Evolutionary conservation across 306 rosid genomes (phyloP).

Genomic region (Malus sieversii): DNA sequence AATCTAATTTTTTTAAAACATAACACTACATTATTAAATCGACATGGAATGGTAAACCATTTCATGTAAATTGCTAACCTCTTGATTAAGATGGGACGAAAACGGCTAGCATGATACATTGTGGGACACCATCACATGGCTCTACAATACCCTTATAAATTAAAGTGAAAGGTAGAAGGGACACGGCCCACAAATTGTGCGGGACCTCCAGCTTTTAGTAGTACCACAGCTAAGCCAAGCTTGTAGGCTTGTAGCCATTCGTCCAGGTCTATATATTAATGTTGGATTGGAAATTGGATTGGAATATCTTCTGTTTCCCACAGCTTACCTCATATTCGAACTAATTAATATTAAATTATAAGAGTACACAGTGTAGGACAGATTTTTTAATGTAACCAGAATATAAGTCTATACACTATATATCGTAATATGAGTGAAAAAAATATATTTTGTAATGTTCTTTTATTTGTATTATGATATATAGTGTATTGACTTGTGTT

Average conservation of each 20-base stretch:
- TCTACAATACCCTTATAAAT: conserved; percentile 25
- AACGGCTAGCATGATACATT: conserved; percentile 25
- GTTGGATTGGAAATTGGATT: neutral
- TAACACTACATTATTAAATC: no score
- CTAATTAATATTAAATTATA: neutral
- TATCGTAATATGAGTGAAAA: no score
- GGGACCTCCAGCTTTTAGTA: conserved; percentile 22
- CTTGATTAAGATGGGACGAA: conserved; percentile 33
- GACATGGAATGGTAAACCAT: no score
- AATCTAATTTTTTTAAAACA: no score
- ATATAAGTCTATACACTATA: no score
- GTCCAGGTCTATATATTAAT: neutral
- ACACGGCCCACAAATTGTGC: conserved; percentile 33
- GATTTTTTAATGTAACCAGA: no score
- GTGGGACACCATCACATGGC: conserved; percentile 58
- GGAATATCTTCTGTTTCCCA: neutral
- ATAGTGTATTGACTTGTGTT: no score
- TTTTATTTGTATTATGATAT: no score
- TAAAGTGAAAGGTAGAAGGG: conserved; percentile 8
- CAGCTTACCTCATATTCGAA: neutral
- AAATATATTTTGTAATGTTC: no score
- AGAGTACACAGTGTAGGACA: no score
- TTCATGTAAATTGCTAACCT: no score
- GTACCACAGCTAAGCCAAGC: conserved; percentile 1
- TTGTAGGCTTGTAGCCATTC: neutral